Conservation (phyloP, 108 stramenopile genomes). For the Pseudonitzschia delicatissima region DNA sequence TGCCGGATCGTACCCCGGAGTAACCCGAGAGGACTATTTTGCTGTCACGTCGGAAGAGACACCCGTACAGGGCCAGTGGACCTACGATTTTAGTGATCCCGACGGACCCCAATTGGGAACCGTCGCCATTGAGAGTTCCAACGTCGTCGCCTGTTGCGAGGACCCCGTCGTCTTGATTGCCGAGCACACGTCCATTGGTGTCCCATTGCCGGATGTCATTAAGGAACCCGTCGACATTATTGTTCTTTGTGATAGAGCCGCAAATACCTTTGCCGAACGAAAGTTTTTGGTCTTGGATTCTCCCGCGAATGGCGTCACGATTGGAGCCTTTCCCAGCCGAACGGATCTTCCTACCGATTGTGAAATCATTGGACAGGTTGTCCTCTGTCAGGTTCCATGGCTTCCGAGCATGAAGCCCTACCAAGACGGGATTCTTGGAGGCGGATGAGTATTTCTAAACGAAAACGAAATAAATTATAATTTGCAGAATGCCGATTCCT, state of each 20-base stretch:
- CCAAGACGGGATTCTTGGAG: constrained; percentile 83
- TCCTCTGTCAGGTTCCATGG: constrained; percentile 84
- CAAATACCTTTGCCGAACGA: constrained; percentile 61
- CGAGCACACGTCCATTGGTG: constrained; percentile 60
- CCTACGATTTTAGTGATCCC: constrained; percentile 86
- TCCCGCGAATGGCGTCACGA: constrained; percentile 44
- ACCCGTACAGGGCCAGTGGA: constrained; percentile 76
- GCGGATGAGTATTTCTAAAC: constrained; percentile 79
- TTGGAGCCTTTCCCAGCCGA: constrained; percentile 62
- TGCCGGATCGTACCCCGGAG: constrained; percentile 84
- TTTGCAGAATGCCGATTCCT: too few species aligned
- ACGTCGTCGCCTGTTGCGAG: constrained; percentile 52
- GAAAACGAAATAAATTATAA: too few species aligned
- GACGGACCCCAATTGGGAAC: constrained; percentile 88
- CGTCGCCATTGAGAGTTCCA: constrained; percentile 70
- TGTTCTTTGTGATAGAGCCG: constrained; percentile 69
- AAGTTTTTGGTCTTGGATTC: constrained; percentile 72
- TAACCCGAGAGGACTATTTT: constrained; percentile 58
- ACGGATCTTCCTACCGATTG: constrained; percentile 51
- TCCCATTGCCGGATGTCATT: constrained; percentile 55
- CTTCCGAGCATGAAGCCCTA: constrained; percentile 80
- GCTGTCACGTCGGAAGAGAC: constrained; percentile 67
- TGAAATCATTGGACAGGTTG: constrained; percentile 74
- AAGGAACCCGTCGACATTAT: constrained; percentile 77
- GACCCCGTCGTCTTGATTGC: constrained; percentile 86